Percentiles rank a stretch among this genome's conserved stretches.
Evolutionary conservation across 129 eudicot genomes (phyloP).

Genomic region (Escallonia rubra): DNA sequence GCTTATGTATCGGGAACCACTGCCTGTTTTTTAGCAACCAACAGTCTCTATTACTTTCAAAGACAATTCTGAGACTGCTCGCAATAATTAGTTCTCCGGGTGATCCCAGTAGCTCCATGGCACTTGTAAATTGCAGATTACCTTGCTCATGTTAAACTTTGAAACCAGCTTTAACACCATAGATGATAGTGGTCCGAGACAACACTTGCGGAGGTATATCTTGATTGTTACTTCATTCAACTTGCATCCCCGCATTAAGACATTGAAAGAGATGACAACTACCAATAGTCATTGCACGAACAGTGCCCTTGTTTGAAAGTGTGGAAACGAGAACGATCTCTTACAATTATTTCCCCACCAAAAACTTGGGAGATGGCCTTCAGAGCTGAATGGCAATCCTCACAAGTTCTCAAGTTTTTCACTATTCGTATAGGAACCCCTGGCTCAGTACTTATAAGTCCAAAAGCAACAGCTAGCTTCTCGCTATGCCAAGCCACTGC

Average conservation of each 20-base stretch:
- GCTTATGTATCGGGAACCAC: background rate
- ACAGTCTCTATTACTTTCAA: background rate
- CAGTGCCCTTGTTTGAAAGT: conserved; percentile 64
- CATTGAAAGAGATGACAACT: background rate
- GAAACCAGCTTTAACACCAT: background rate
- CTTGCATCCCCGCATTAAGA: background rate
- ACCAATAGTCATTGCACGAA: conserved; percentile 85
- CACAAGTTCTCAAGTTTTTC: conserved; percentile 79
- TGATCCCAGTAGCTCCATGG: too few relatives aligned
- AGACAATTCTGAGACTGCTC: background rate
- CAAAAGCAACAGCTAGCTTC: conserved; percentile 81
- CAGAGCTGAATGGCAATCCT: conserved; percentile 72
- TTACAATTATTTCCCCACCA: conserved; percentile 65
- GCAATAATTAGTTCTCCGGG: background rate
- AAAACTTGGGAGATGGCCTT: conserved; percentile 60
- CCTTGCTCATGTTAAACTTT: background rate
- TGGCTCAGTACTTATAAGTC: conserved; percentile 38
- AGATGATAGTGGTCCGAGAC: background rate
- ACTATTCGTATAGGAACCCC: conserved; percentile 54
- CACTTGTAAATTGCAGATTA: too few relatives aligned
- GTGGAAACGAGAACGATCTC: conserved; percentile 78
- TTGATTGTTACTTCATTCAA: background rate
- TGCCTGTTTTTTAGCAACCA: background rate
- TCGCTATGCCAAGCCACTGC: conserved; percentile 81
- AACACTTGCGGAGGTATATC: background rate